Base-by-base conservation (phyloP, 805 yeast species). In the Metschnikowia matae region DNA sequence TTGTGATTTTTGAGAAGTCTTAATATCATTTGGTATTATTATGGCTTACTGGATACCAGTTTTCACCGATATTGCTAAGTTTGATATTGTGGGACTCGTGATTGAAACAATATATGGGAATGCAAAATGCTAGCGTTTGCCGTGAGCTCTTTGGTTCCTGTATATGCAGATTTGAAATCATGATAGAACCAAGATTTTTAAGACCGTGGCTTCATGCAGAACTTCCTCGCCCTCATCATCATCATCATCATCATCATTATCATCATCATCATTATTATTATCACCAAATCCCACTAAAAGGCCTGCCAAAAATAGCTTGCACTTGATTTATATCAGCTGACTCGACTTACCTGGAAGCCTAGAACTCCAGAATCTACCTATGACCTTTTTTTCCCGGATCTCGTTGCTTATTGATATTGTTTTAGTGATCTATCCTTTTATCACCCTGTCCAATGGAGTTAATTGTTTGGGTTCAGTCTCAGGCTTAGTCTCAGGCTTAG, bases 81-180 rank as follows among this genome's bases (percentile, higher is more conserved):
- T 83, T 74, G 44, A 75, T 77, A 64, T 89, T 96, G 63, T 90
- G 96, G 15, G 70, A 69, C 0, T 74, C 71, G 58, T 84, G 90
- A 33, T 96, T 86, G 61, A 82, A 86, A 36, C 94, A 83, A 63
- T 87, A 89, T 95, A 0, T 21, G 23, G 97, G 97, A 15, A 91
- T 74, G 63, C 96, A 90, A 61, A 88, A 91, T 10, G 94, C 81
- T 52, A 91, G 78, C 0, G 87, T 87, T 65, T 91, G 97, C 10
- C 43, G 83, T 74, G 53, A 91, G 71, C 14, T 83, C 80, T 50
- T 80, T 84, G 58, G 88, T 89, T 4, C 73, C 67, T 5, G 79
- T 66, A 48, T 84, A 84, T 3, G 71, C 65, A 0, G 94, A 89
- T 48, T 85, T 83, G 69, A 88, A 91, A 61, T 89, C 20, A 92